Percentiles rank a stretch among this genome's conserved stretches.
phyloP scores from a whole-genome alignment of 805 yeast species.

The Cyberlindnera xishuangbannaensis region DNA sequence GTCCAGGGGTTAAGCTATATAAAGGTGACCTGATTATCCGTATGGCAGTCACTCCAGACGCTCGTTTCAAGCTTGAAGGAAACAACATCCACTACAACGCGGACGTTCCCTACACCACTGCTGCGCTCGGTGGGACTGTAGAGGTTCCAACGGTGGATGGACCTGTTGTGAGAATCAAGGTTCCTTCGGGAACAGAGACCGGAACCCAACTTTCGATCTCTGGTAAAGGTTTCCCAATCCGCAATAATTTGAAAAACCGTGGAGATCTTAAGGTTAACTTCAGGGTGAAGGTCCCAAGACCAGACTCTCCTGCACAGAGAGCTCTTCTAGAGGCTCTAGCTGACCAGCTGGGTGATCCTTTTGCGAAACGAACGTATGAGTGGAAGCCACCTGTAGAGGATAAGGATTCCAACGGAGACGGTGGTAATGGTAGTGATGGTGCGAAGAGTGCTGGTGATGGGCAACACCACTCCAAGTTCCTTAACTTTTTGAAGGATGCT shows the following conservation, averaged over 20 bases:
- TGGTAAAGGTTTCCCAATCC: constrained; percentile 79
- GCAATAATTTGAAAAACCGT: constrained; percentile 45
- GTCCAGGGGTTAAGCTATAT: constrained; percentile 57
- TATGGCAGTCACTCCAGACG: constrained; percentile 71
- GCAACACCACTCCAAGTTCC: constrained; percentile 13
- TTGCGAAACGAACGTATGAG: constrained; percentile 56
- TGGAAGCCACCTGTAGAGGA: constrained; percentile 20
- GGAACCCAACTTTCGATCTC: constrained; percentile 73
- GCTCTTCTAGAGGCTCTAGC: constrained; percentile 93
- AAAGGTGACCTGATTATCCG: constrained; percentile 89
- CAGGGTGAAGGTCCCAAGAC: constrained; percentile 64
- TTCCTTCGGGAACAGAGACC: constrained; percentile 78
- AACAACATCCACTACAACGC: constrained; percentile 60
- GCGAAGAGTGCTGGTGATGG: constrained; percentile 3
- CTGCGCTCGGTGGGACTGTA: constrained; percentile 89
- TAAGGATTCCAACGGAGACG: no score
- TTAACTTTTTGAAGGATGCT: constrained; percentile 15
- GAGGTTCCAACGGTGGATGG: constrained; percentile 91
- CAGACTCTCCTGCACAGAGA: constrained; percentile 77
- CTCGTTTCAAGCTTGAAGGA: constrained; percentile 59
- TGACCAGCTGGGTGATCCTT: constrained; percentile 74
- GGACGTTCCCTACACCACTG: constrained; percentile 87
- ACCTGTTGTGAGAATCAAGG: constrained; percentile 63
- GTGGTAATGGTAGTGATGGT: no score
- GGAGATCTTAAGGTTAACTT: constrained; percentile 80